Conservation (phyloP, 495 filamentous ascomycete species). For the Aspergillus sclerotiicarbonarius region DNA sequence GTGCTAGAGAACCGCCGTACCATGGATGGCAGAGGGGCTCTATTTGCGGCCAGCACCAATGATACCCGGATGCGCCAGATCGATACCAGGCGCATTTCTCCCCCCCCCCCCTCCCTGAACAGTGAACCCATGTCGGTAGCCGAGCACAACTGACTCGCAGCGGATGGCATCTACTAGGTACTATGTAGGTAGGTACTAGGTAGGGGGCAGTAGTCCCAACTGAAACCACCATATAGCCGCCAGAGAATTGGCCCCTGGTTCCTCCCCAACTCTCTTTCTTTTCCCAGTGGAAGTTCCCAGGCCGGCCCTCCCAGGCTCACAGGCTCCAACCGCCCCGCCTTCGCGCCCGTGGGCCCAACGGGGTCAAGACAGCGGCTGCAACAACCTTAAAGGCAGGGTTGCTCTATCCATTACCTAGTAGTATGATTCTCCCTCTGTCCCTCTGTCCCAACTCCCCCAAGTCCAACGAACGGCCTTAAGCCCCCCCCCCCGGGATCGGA, state of each 20-base stretch:
- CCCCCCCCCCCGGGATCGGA: constrained; percentile 1
- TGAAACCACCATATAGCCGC: constrained; percentile 4
- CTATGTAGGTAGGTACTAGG: background rate
- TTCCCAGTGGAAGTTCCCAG: too few relatives aligned
- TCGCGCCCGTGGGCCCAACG: constrained; percentile 30
- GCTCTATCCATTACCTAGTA: background rate
- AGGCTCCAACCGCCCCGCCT: constrained; percentile 20
- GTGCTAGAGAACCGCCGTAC: constrained; percentile 9
- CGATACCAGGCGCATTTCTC: too few relatives aligned
- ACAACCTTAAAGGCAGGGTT: constrained; percentile 28
- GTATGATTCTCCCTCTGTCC: constrained; percentile 1
- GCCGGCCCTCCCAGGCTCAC: background rate
- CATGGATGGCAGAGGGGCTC: constrained; percentile 14
- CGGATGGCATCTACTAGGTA: background rate
- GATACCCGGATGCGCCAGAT: background rate
- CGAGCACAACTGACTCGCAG: background rate
- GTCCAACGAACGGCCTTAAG: too few relatives aligned
- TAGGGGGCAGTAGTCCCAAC: background rate
- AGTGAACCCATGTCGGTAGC: background rate
- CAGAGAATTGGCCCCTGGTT: constrained; percentile 11
- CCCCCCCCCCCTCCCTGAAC: too few relatives aligned
- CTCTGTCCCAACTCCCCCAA: constrained; percentile 2
- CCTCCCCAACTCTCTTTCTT: background rate
- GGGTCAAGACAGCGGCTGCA: constrained; percentile 28
- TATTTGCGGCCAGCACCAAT: constrained; percentile 6